Evolutionary conservation across 1,139 yeast genomes (phyloP).

Genomic region (Debaryomyces psychrophilus): DNA sequence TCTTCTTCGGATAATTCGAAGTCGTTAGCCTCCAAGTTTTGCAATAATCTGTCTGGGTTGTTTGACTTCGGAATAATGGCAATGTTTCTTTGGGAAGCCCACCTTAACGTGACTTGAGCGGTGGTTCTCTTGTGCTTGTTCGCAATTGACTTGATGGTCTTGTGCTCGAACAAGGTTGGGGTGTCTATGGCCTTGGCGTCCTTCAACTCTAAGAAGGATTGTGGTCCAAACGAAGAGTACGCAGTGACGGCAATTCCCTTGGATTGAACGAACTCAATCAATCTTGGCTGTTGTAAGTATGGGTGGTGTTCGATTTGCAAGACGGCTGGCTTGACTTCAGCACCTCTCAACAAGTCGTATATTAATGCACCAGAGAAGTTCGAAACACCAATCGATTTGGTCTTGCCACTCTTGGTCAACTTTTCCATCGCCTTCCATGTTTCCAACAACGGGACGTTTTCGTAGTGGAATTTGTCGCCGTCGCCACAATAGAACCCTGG

Average conservation of each 20-base stretch:
- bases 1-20: slow-evolving; percentile 60
- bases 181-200: slow-evolving; percentile 55
- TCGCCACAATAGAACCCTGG: slow-evolving; percentile 72
- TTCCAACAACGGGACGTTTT: slow-evolving; percentile 69
- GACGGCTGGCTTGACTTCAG: slow-evolving; percentile 74
- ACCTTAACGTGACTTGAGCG: slow-evolving; percentile 72
- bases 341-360: slow-evolving; percentile 72
- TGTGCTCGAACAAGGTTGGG: slow-evolving; percentile 59
- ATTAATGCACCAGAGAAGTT: slow-evolving; percentile 74
- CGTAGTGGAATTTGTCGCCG: slow-evolving; percentile 58
- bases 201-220: slow-evolving; percentile 64
- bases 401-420: slow-evolving; percentile 59
- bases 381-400: slow-evolving; percentile 80
- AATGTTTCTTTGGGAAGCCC: slow-evolving; percentile 77
- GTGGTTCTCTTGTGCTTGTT: slow-evolving; percentile 51
- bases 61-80: slow-evolving; percentile 79
- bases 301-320: slow-evolving; percentile 94
- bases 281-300: slow-evolving; percentile 74
- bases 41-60: slow-evolving; percentile 59
- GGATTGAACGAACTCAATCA: slow-evolving; percentile 64
- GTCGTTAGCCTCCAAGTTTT: slow-evolving; percentile 59
- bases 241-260: slow-evolving; percentile 74
- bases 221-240: slow-evolving; percentile 86
- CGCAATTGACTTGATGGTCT: slow-evolving; percentile 56
- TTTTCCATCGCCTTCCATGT: slow-evolving; percentile 83